Conservation (phyloP, 495 filamentous ascomycete species). For the Monascus purpureus region DNA sequence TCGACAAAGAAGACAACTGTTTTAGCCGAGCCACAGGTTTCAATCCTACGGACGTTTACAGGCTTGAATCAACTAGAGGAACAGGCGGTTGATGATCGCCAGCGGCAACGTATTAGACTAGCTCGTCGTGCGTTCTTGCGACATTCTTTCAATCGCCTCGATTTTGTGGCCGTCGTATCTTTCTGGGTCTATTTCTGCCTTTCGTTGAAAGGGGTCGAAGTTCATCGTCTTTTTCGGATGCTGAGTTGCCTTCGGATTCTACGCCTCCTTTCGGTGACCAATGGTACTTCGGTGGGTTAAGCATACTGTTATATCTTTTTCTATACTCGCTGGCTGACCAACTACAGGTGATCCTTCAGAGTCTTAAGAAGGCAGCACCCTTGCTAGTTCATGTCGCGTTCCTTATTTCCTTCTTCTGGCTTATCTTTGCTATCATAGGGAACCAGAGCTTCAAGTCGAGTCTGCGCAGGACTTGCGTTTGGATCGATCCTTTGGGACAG, state of each 20-base stretch:
- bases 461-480: conserved; percentile 74
- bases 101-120: conserved; percentile 70
- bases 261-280: conserved; percentile 75
- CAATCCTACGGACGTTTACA: conserved; percentile 75
- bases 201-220: conserved; percentile 51
- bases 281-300: conserved; percentile 63
- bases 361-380: conserved; percentile 88
- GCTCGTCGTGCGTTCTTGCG: conserved; percentile 86
- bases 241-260: conserved; percentile 86
- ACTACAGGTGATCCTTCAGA: conserved; percentile 69
- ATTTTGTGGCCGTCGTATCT: conserved; percentile 91
- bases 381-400: conserved; percentile 92
- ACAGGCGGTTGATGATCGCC: conserved; percentile 46
- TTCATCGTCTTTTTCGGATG: conserved; percentile 73
- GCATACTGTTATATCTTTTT: neutral
- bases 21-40: conserved; percentile 39
- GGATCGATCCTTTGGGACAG: conserved; percentile 44
- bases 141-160: conserved; percentile 88
- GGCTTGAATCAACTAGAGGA: conserved; percentile 46
- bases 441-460: conserved; percentile 98
- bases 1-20: conserved; percentile 37
- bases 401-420: conserved; percentile 96
- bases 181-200: conserved; percentile 85
- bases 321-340: conserved; percentile 9
- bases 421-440: conserved; percentile 92